phyloP scores from a whole-genome alignment of 1,284 basidiomycete genomes.

The Ustilago shanxiensis region DNA sequence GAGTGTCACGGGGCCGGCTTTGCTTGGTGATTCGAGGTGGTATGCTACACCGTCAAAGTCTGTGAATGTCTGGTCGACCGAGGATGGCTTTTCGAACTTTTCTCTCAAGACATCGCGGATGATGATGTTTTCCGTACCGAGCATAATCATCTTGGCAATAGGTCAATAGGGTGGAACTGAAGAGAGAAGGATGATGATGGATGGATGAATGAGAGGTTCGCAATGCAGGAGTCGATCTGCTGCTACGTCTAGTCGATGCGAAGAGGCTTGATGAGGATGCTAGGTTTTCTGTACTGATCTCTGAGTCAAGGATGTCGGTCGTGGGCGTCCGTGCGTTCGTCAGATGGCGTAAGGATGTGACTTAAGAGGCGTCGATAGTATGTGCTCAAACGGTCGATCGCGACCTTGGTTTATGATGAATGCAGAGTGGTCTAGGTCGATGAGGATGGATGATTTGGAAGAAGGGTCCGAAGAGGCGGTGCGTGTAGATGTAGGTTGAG shows the following conservation, averaged over 20 bases:
- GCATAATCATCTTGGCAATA: conserved; percentile 65
- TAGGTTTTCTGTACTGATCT: not conserved
- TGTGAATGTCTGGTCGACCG: conserved; percentile 93
- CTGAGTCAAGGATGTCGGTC: not conserved
- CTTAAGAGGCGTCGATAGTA: not conserved
- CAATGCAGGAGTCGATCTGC: not conserved
- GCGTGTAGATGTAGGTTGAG: conserved; percentile 1
- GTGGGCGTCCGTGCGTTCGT: not conserved
- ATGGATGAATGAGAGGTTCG: too few species aligned
- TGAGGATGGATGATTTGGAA: conserved; percentile 1
- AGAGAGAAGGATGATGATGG: too few species aligned
- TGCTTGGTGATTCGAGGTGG: conserved; percentile 82
- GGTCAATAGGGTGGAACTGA: too few species aligned
- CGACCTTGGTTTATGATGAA: not conserved
- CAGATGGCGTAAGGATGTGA: not conserved
- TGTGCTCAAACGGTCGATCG: not conserved
- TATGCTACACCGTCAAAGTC: conserved; percentile 98
- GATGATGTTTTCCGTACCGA: conserved; percentile 76
- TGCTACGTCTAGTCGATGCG: not conserved
- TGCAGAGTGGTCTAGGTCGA: not conserved
- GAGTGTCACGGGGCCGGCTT: conserved; percentile 79
- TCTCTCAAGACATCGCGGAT: conserved; percentile 92
- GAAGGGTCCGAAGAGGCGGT: conserved; percentile 3
- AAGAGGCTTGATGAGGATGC: not conserved
- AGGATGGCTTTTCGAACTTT: conserved; percentile 87